Conservation (phyloP, 768 basidiomycete species). For the Lanmaoa rubissima region DNA sequence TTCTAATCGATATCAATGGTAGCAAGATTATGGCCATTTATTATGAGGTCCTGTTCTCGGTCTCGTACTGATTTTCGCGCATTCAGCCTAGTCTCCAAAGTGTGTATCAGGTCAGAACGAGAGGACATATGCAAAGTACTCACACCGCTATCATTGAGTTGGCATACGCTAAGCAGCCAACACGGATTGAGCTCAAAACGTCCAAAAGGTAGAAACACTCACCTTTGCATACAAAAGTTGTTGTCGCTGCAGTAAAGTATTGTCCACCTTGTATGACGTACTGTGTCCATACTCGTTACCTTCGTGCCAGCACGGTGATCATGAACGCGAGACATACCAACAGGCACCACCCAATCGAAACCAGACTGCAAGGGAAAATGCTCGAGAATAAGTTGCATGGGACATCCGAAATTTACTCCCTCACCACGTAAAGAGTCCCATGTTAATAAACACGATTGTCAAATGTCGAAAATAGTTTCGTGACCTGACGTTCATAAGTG, state of each 20-base stretch:
- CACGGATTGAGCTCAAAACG: not conserved
- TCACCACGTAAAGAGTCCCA: conserved; percentile 14
- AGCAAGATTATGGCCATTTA: not conserved
- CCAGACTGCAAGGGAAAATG: not conserved
- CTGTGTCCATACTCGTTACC: not conserved
- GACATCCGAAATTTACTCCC: not conserved
- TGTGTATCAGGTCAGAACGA: not conserved
- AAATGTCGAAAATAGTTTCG: conserved; percentile 7
- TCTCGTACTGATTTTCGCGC: not conserved
- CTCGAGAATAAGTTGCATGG: too few species aligned
- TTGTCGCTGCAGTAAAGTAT: not conserved
- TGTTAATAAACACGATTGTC: conserved; percentile 11
- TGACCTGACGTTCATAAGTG: not conserved
- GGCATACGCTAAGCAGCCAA: not conserved
- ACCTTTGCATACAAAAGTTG: conserved; percentile 5
- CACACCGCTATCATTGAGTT: conserved; percentile 15
- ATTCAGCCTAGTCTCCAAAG: not conserved
- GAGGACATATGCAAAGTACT: not conserved
- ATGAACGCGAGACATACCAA: not conserved
- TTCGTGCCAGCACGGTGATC: not conserved
- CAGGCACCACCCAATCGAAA: conserved; percentile 9
- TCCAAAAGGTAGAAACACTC: not conserved
- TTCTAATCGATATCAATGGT: not conserved
- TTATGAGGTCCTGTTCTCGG: not conserved
- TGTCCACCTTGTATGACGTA: not conserved